Conservation (phyloP, 1,139 yeast genomes). For the Yamadazyma sp. region DNA sequence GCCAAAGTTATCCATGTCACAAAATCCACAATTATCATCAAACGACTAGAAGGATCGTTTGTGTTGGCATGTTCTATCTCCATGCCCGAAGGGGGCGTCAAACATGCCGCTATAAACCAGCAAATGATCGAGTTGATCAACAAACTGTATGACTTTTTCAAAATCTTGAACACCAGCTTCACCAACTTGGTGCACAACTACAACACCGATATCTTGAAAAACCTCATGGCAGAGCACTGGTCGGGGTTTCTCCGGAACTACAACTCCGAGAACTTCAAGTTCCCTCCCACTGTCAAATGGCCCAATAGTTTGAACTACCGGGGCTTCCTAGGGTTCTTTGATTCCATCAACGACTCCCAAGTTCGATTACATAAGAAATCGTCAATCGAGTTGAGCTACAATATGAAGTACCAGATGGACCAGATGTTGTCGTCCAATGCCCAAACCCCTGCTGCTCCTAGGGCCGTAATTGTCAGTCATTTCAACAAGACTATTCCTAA, state of each 20-base stretch:
- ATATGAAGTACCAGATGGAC: constrained; percentile 20
- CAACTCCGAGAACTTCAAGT: constrained; percentile 25
- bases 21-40: constrained; percentile 27
- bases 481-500: constrained; percentile 28
- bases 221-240: constrained; percentile 29
- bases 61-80: constrained; percentile 29
- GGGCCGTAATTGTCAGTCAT: constrained; percentile 29
- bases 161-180: constrained; percentile 28
- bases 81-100: constrained; percentile 16
- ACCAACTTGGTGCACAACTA: constrained; percentile 17
- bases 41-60: constrained; percentile 27
- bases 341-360: constrained; percentile 8
- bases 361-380: constrained; percentile 28
- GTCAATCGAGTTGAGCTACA: constrained; percentile 23
- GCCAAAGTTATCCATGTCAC: constrained; percentile 27
- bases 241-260: constrained; percentile 26
- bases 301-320: constrained; percentile 34
- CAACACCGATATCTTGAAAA: constrained; percentile 18
- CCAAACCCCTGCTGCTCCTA: constrained; percentile 11
- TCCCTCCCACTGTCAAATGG: constrained; percentile 33
- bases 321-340: constrained; percentile 38
- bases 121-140: constrained; percentile 28
- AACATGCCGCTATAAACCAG: constrained; percentile 23
- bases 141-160: constrained; percentile 26
- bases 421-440: constrained; percentile 8